phyloP scores from a whole-genome alignment of 176 grass and related monocot species.

The Carex littledalei region DNA sequence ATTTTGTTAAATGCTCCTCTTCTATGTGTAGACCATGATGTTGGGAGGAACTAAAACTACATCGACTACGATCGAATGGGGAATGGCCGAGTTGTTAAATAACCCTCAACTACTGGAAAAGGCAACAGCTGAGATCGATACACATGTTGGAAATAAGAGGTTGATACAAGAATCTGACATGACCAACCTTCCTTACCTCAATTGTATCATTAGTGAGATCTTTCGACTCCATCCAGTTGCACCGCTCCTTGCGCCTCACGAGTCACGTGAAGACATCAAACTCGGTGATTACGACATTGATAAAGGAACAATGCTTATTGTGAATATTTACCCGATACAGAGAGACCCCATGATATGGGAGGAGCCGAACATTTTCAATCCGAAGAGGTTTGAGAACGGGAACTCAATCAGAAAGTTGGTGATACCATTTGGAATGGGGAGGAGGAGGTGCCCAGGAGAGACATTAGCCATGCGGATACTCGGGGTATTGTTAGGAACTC shows the following conservation, averaged over 20 bases:
- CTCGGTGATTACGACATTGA: conserved; percentile 26
- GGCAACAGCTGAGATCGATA: conserved; percentile 17
- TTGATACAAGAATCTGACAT: conserved; percentile 27
- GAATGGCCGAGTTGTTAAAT: conserved; percentile 24
- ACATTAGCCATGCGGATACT: conserved; percentile 16
- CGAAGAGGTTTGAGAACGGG: conserved; percentile 11
- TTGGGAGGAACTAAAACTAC: conserved; percentile 28
- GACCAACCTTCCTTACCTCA: conserved; percentile 24
- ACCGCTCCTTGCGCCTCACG: conserved; percentile 19
- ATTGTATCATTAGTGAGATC: conserved; percentile 23
- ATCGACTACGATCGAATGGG: conserved; percentile 20
- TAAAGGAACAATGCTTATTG: conserved; percentile 28
- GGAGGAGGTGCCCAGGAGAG: conserved; percentile 30
- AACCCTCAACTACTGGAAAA: conserved; percentile 5
- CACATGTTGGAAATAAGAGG: neutral
- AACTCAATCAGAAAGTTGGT: neutral
- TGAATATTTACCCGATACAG: conserved; percentile 31
- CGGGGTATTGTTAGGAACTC: conserved; percentile 18
- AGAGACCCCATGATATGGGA: conserved; percentile 22
- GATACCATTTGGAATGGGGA: conserved; percentile 28
- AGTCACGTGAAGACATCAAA: conserved; percentile 11
- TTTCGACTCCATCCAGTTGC: conserved; percentile 19
- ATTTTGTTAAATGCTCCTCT: neutral
- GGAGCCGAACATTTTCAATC: conserved; percentile 27
- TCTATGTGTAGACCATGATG: neutral